A percentile compares a stretch with the other conserved stretches of the same genome.
Evolutionary conservation across 202 grass and related monocot genomes (phyloP).

Genomic region (Carex arenaria): DNA sequence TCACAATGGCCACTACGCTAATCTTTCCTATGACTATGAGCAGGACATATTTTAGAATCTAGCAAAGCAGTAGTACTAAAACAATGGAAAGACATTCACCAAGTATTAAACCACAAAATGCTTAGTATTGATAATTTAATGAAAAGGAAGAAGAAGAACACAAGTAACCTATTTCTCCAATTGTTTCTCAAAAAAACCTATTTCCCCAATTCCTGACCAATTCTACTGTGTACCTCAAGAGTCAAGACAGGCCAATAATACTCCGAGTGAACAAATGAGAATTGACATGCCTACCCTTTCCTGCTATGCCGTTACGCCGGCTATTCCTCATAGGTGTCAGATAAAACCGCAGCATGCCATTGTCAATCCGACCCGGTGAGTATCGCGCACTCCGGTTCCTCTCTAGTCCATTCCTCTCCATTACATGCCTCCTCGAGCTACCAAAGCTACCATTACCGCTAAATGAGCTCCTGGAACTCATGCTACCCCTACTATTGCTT

Average conservation of each 20-base stretch:
- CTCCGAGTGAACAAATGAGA: slow-evolving; percentile 72
- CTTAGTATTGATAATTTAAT: slow-evolving; percentile 36
- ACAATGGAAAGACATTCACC: neutral
- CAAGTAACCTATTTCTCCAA: slow-evolving; percentile 22
- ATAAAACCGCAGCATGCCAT: slow-evolving; percentile 90
- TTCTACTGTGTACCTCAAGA: slow-evolving; percentile 22
- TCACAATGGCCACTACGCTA: neutral
- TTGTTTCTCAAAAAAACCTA: slow-evolving; percentile 14
- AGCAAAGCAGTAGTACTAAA: slow-evolving; percentile 1
- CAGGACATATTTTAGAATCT: neutral
- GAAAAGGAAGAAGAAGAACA: slow-evolving; percentile 27
- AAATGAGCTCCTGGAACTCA: slow-evolving; percentile 83
- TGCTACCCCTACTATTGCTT: slow-evolving; percentile 58
- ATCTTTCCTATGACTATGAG: neutral
- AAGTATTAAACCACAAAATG: neutral
- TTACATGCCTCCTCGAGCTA: slow-evolving; percentile 43
- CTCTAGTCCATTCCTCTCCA: slow-evolving; percentile 71
- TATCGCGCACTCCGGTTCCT: slow-evolving; percentile 78
- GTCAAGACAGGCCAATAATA: slow-evolving; percentile 57
- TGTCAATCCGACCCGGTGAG: slow-evolving; percentile 60
- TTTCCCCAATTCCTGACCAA: neutral
- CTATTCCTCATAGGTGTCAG: slow-evolving; percentile 82
- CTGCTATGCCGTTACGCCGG: slow-evolving; percentile 38
- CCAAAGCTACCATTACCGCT: slow-evolving; percentile 73
- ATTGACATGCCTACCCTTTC: slow-evolving; percentile 60